Percentiles rank a stretch among this genome's conserved stretches.
These are phyloP conservation scores for Xylaria sp. DNA, from an alignment of 2,329 filamentous ascomycete species.

Conservation along the genomic window DNA sequence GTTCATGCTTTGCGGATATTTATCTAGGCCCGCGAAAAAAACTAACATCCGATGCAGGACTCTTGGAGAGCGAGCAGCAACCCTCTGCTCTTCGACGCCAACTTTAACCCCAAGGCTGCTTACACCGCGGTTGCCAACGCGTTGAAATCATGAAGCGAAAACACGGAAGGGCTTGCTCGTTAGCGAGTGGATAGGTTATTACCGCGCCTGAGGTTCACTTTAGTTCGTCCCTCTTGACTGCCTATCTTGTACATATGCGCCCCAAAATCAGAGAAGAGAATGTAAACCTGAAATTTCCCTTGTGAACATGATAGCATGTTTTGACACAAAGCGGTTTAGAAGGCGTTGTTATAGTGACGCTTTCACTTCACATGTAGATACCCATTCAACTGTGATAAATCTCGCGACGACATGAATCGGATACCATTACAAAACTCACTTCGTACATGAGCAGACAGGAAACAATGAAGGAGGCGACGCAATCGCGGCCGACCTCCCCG, in stretches of 20 bases:
- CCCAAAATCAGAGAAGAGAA: not conserved
- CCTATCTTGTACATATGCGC: conserved; percentile 27
- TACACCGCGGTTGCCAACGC: conserved; percentile 57
- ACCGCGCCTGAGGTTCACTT: not conserved
- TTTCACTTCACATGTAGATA: not conserved
- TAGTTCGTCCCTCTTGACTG: not conserved
- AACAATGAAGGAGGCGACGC: conserved; percentile 1
- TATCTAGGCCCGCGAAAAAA: not conserved
- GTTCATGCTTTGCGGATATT: no score
- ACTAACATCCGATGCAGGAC: conserved; percentile 50
- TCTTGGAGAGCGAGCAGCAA: conserved; percentile 61
- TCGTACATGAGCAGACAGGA: not conserved
- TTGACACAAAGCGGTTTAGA: not conserved
- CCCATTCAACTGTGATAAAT: not conserved
- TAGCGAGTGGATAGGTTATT: not conserved
- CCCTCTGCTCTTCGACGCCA: conserved; percentile 64
- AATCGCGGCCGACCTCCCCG: not conserved
- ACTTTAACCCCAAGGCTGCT: conserved; percentile 61
- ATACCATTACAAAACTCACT: conserved; percentile 32
- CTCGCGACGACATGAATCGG: conserved; percentile 25
- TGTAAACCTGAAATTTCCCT: not conserved
- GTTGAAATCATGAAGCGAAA: conserved; percentile 4
- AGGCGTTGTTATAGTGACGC: not conserved
- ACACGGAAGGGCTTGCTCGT: not conserved
- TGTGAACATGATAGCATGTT: not conserved